Base-by-base conservation (phyloP, 2,329 filamentous ascomycete species). In the Nothopassalora personata region DNA sequence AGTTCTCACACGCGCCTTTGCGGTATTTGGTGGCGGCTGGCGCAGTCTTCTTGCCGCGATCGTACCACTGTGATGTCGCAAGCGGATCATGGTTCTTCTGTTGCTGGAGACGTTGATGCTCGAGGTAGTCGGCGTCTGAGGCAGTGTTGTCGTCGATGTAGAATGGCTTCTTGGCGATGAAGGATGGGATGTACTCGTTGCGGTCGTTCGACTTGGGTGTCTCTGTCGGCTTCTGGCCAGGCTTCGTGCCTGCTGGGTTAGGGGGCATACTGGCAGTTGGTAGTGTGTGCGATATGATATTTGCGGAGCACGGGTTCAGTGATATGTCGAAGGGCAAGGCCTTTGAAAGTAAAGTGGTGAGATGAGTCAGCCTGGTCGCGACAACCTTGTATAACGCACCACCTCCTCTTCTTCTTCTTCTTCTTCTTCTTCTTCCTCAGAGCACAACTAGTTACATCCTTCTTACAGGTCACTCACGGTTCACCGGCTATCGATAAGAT, bases 1-100 rank as follows among this genome's bases (percentile, higher is more conserved):
- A 99, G 77, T 99, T 99, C 76, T 97, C 93, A 77, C 94, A 99
- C 55, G 94, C 93, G 71, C 95, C 94, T 79, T 97, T 99, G 66
- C 95, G 90, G 73, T 90, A 99, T 72, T 97, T 99, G 66, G 94
- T 99, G 53, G 93, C 91, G 0, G 91, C 91, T 4, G 91, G 90
- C 0, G 90, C 77, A 72, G 90, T 93, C 54, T 64, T 89, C 88
- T 53, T 52, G 54, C 91, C 91, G 47, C 94, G 88, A 61, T 96
- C 90, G 76, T 97, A 96, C 93, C 92, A 96, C 85, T 90, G 88
- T 30, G 89, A 87, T 62, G 87, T 80, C 49, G 84, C 82, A 59
- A 79, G 71, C 4, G 78, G 75, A 68, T 74, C 72, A 45, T 83
- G 83, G 57, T 87, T 83, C 50, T 87, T 84, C 55, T 81, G 77